Conservation (phyloP, 2,329 filamentous ascomycete species). For the Penicillium sp. region DNA sequence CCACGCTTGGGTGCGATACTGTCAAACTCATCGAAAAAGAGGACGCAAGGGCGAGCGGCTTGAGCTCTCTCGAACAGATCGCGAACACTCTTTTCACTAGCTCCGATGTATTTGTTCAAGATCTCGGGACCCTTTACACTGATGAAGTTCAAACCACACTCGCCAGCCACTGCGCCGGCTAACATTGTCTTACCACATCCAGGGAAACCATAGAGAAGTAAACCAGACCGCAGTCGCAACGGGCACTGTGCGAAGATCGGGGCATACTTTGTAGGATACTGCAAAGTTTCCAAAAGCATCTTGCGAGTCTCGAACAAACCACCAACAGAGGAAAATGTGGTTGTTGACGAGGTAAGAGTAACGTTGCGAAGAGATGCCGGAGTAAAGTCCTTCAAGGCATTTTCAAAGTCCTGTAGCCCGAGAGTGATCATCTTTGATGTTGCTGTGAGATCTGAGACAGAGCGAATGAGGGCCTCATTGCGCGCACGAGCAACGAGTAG, state of each 20-base stretch:
- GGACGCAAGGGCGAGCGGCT: constrained; percentile 84
- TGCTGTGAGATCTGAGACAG: constrained; percentile 58
- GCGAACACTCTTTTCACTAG: constrained; percentile 91
- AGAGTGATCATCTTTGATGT: constrained; percentile 61
- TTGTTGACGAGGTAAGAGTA: constrained; percentile 86
- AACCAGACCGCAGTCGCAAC: constrained; percentile 84
- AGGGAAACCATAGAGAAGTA: constrained; percentile 90
- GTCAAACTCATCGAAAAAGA: constrained; percentile 99
- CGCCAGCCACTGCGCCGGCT: constrained; percentile 93
- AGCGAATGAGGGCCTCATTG: constrained; percentile 87
- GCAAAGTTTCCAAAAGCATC: constrained; percentile 88
- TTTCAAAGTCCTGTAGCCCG: constrained; percentile 72
- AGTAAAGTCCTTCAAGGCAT: constrained; percentile 85
- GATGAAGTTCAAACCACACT: constrained; percentile 98
- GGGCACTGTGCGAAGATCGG: constrained; percentile 97
- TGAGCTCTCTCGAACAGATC: constrained; percentile 89
- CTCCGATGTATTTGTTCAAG: constrained; percentile 98
- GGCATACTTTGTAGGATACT: constrained; percentile 96
- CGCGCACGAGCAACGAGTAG: constrained; percentile 82
- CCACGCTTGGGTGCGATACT: constrained; percentile 95
- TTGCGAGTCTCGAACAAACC: constrained; percentile 82
- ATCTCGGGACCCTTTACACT: constrained; percentile 98
- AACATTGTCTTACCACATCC: constrained; percentile 96
- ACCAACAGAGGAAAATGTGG: constrained; percentile 88
- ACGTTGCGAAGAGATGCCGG: constrained; percentile 93